Evolutionary conservation across 2,329 filamentous ascomycete genomes (phyloP), one percentile per base, ranked within the genome.

Genomic region (Calonectria crousiana): DNA sequence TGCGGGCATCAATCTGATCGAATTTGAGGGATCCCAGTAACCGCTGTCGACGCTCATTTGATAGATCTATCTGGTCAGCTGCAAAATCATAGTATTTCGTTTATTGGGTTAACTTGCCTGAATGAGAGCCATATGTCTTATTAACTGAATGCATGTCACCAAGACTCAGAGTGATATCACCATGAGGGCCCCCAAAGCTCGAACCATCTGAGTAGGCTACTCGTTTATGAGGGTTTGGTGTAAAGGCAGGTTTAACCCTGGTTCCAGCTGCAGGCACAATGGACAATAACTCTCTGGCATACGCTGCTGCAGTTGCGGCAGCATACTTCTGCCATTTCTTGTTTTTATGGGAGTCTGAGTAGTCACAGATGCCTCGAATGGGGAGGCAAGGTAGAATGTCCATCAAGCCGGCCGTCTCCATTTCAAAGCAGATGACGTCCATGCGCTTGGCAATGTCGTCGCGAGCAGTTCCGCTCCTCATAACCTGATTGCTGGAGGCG

Each of bases 341-440:
- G 30, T 81, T 82, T 67, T 86, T 87, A 68, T 86, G 84, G 0
- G 79, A 82, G 70, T 87, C 85, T 4, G 84, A 79, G 60, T 86
- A 87, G 60, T 86, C 84, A 28, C 82, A 87, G 0, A 87, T 85
- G 0, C 84, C 85, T 23, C 84, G 81, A n/a, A 87, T 83, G 0
- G 84, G 79, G 0, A 87, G 69, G 38, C 83, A 86, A 0, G 82
- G 81, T 5, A 84, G 75, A 28, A 36, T 49, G 3, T 75, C 67
- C 64, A 74, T 74, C 2, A 81, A 49, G 0, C 81, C 81, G 0
- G 80, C 81, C 1, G 78, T 77, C 38, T 82, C 80, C 81, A 81
- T 83, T 67, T 83, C 80, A 44, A 82, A 75, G 26, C 80, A 81
- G 1, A 78, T 36, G 0, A 76, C 71, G 0, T 67, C 70, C n/a